Evolutionary conservation across 1,139 yeast genomes (phyloP), one percentile per base, ranked within the genome.

Genomic region (Candida smagusa): DNA sequence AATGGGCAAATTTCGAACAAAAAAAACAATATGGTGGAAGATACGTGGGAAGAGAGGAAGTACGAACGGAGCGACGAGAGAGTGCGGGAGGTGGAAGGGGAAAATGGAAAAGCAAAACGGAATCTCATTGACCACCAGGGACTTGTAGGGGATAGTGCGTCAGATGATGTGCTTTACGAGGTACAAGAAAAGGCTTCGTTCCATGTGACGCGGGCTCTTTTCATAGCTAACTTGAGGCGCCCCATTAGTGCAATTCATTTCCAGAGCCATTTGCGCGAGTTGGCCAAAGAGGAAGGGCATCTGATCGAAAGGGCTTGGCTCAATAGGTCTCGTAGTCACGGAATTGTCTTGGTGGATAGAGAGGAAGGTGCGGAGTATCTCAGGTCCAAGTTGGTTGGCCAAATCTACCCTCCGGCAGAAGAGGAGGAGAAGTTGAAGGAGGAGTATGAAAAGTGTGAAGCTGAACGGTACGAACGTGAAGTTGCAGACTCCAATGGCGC

Each of bases 291-390:
- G 21, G 63, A 60, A 3, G 59, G 61, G 2, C 51, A 52, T 25
- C 39, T 40, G 2, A 55, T 71, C 25, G 75, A 70, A 43, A 51
- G 77, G 33, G 74, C 74, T 4, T 72, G 77, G 77, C 52, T 71
- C 40, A 71, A 67, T 42, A 49, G 63, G 28, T 48, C 59, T 25
- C 49, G 74, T 46, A 59, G 72, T 3, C 77, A 72, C 45, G 72
- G 68, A 9, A 65, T 68, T 29, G 70, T 72, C 12, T 56, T 71
- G 37, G 59, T 65, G 12, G 61, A 64, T 33, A 60, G 53, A 26
- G 65, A 64, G 37, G 64, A 61, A 31, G 74, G 74, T 2, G 75
- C 77, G 1, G 54, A 47, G 7, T 52, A 51, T 26, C 48, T 72
- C 13, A 60, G 71, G 36, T 51, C 56, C 12, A 50, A 52, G 31